Percentiles rank a stretch among this genome's conserved stretches.
phyloP scores from a whole-genome alignment of 202 grass and related monocot genomes.

The Carex sylvatica region DNA sequence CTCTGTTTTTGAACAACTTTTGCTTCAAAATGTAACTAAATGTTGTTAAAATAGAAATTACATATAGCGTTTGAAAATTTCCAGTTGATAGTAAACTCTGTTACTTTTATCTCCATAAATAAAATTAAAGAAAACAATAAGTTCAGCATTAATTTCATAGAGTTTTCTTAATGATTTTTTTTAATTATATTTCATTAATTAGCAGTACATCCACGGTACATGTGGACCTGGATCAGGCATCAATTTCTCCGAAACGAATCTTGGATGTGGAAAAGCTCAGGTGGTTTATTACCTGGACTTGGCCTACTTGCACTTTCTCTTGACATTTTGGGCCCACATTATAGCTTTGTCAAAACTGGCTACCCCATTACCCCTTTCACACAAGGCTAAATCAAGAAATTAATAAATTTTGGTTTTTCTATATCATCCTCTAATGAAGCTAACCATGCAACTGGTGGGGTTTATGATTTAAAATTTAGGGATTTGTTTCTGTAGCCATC shows the following conservation, averaged over 20 bases:
- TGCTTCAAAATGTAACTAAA: neutral
- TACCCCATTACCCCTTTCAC: neutral
- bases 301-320: neutral
- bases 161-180: neutral
- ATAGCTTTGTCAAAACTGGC: neutral
- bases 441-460: neutral
- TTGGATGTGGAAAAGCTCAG: neutral
- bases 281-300: neutral
- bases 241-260: slow-evolving; percentile 7
- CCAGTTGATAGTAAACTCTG: neutral
- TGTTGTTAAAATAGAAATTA: neutral
- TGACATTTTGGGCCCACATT: slow-evolving; percentile 4
- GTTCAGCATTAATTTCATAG: no score
- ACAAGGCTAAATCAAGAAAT: neutral
- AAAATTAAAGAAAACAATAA: neutral
- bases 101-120: neutral
- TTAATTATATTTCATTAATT: neutral
- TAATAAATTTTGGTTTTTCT: neutral
- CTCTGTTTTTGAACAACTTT: neutral
- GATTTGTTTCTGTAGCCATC: no score
- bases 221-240: slow-evolving; percentile 12
- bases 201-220: neutral
- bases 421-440: neutral
- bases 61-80: neutral
- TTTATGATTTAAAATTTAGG: neutral